A percentile compares a stretch with the other conserved stretches of the same genome.
Conservation (phyloP, 2,329 filamentous ascomycete genomes). For the Cladosporium sp. region DNA sequence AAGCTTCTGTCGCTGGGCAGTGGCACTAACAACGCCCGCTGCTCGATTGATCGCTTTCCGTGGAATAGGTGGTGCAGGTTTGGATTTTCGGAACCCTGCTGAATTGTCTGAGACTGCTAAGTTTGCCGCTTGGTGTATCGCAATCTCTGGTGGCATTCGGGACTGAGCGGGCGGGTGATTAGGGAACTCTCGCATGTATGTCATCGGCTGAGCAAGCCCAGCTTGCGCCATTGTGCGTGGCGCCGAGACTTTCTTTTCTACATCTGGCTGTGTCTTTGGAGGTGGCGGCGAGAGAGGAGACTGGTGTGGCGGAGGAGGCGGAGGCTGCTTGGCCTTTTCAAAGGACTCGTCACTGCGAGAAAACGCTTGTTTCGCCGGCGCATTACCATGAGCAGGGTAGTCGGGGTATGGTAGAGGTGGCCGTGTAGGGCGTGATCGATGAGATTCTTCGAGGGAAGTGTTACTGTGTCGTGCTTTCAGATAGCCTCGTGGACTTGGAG, state of each 20-base stretch:
- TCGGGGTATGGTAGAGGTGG: slow-evolving; percentile 35
- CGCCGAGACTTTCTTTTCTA: slow-evolving; percentile 8
- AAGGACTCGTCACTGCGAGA: slow-evolving; percentile 32
- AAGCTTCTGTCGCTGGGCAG: slow-evolving; percentile 34
- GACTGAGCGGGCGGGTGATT: slow-evolving; percentile 36
- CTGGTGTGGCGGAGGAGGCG: slow-evolving; percentile 30
- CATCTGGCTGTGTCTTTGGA: background rate
- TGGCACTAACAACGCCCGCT: slow-evolving; percentile 36
- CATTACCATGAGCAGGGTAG: slow-evolving; percentile 28
- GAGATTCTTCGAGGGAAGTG: slow-evolving; percentile 24
- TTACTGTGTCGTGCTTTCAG: slow-evolving; percentile 24
- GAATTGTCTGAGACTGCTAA: slow-evolving; percentile 18
- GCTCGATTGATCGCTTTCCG: slow-evolving; percentile 39
- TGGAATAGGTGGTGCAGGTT: slow-evolving; percentile 31
- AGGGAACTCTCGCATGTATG: slow-evolving; percentile 54
- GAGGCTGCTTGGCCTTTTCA: slow-evolving; percentile 29
- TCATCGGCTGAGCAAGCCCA: slow-evolving; percentile 27
- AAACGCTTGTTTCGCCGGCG: slow-evolving; percentile 29
- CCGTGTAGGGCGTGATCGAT: slow-evolving; percentile 17
- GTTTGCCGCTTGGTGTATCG: slow-evolving; percentile 19
- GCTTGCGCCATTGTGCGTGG: slow-evolving; percentile 24
- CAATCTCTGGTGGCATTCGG: slow-evolving; percentile 29
- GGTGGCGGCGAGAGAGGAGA: slow-evolving; percentile 17
- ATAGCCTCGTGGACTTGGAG: slow-evolving; percentile 36
- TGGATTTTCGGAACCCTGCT: slow-evolving; percentile 22